phyloP scores from a whole-genome alignment of 2,329 filamentous ascomycete genomes.

The Aureobasidium leucospermi region DNA sequence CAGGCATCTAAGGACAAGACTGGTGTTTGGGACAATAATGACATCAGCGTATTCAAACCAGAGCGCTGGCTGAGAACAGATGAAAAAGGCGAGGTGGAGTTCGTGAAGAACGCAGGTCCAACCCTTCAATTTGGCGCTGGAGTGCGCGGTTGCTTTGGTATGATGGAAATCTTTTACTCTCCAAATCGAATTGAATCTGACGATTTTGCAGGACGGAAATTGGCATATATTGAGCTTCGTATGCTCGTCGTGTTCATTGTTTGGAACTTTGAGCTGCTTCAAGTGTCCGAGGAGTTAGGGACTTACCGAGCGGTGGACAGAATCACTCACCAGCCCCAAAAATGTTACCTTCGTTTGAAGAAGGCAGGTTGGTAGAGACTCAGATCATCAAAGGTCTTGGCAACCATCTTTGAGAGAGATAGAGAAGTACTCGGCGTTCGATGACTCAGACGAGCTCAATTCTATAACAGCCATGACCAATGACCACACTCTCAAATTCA shows the following conservation, averaged over 20 bases:
- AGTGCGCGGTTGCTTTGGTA: slow-evolving; percentile 32
- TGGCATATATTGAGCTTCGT: slow-evolving; percentile 25
- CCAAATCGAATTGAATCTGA: not conserved
- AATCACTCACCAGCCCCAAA: slow-evolving; percentile 24
- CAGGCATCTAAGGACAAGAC: slow-evolving; percentile 23
- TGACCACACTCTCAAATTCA: too few species aligned
- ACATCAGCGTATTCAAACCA: slow-evolving; percentile 31
- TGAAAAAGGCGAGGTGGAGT: slow-evolving; percentile 23
- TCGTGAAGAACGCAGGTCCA: slow-evolving; percentile 31
- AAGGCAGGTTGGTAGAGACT: not conserved
- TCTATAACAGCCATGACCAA: too few species aligned
- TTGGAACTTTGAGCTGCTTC: slow-evolving; percentile 25
- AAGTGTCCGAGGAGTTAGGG: slow-evolving; percentile 19
- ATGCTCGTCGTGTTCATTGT: slow-evolving; percentile 24
- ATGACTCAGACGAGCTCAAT: too few species aligned
- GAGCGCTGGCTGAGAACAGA: slow-evolving; percentile 33
- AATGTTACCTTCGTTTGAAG: slow-evolving; percentile 21
- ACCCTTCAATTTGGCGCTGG: slow-evolving; percentile 31
- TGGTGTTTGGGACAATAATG: slow-evolving; percentile 22
- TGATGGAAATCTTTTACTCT: not conserved
- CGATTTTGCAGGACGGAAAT: slow-evolving; percentile 16
- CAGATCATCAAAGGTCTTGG: not conserved
- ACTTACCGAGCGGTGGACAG: slow-evolving; percentile 21
- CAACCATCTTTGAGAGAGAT: too few species aligned
- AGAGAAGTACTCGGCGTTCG: too few species aligned